phyloP scores from a whole-genome alignment of 2,329 filamentous ascomycete species.

The Phialemonium atrogriseum region DNA sequence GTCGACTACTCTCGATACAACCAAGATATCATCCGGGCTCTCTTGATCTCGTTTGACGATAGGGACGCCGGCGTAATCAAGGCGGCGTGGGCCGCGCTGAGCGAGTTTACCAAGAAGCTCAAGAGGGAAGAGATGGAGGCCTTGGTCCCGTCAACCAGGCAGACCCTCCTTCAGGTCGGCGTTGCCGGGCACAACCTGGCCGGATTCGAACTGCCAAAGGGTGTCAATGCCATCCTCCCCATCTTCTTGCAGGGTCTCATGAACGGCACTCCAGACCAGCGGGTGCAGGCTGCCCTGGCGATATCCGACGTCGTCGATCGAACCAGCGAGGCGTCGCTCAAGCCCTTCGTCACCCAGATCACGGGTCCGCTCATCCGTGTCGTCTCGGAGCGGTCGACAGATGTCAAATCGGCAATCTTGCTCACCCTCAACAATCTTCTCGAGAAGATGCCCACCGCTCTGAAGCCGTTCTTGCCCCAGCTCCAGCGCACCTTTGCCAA shows the following conservation, averaged over 20 bases:
- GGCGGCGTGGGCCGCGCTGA: conserved; percentile 79
- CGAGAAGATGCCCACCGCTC: conserved; percentile 89
- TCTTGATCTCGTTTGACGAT: conserved; percentile 91
- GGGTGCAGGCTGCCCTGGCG: conserved; percentile 82
- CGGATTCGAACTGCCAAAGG: conserved; percentile 89
- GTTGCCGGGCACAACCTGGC: conserved; percentile 76
- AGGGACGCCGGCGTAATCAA: conserved; percentile 77
- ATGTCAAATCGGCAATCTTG: conserved; percentile 92
- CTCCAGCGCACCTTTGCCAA: conserved; percentile 96
- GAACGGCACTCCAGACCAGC: conserved; percentile 89
- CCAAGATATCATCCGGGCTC: conserved; percentile 83
- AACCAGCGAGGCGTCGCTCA: conserved; percentile 77
- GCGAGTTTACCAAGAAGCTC: conserved; percentile 77
- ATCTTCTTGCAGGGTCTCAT: conserved; percentile 97
- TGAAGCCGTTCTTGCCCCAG: conserved; percentile 96
- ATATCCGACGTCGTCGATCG: conserved; percentile 95
- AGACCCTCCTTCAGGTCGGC: conserved; percentile 80
- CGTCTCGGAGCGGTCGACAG: conserved; percentile 89
- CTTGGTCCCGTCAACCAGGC: conserved; percentile 76
- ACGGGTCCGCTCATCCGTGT: conserved; percentile 96
- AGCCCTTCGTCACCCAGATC: conserved; percentile 94
- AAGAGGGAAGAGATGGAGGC: conserved; percentile 98
- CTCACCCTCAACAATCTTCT: conserved; percentile 90
- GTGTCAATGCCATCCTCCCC: conserved; percentile 89
- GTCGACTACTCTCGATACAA: conserved; percentile 95